Conservation (phyloP, 106 monocot species). For the Hemerocallis citrina region DNA sequence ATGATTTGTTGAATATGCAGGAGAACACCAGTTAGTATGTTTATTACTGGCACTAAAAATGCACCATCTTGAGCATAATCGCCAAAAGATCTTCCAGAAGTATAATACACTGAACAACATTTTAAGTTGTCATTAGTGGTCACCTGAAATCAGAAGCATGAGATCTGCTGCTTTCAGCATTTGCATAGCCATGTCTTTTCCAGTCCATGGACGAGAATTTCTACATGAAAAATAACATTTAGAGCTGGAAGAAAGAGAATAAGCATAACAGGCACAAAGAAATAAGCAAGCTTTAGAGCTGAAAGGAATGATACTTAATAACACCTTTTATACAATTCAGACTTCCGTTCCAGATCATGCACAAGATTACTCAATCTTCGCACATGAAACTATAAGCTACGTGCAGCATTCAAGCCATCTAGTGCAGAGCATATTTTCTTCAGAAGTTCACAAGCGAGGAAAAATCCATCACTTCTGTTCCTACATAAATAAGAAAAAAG, state of each 20-base stretch:
- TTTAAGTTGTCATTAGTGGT: slow-evolving; percentile 1
- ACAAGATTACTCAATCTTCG: slow-evolving; percentile 17
- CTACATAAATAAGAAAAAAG: slow-evolving; percentile 15
- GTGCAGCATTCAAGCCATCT: slow-evolving; percentile 18
- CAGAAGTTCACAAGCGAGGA: slow-evolving; percentile 33
- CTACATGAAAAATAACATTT: slow-evolving; percentile 1
- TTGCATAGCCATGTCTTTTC: slow-evolving; percentile 12
- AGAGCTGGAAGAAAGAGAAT: not conserved
- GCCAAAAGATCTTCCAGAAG: no score
- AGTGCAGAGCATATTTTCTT: slow-evolving; percentile 19
- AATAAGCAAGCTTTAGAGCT: not conserved
- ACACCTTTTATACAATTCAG: slow-evolving; percentile 34
- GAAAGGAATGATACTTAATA: not conserved
- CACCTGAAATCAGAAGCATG: slow-evolving; percentile 8
- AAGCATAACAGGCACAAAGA: not conserved
- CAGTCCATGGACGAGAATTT: slow-evolving; percentile 12
- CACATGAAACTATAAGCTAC: slow-evolving; percentile 10
- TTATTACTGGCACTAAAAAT: no score
- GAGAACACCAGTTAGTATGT: no score
- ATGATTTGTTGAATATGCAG: no score
- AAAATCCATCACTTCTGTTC: slow-evolving; percentile 52
- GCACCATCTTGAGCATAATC: no score
- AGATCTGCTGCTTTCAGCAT: slow-evolving; percentile 16
- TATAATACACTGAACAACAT: no score
- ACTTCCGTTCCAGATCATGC: slow-evolving; percentile 33